A percentile compares a stretch with the other conserved stretches of the same genome.
Conservation (phyloP, 2,329 filamentous ascomycete species). For the Microdochium bolleyi region DNA sequence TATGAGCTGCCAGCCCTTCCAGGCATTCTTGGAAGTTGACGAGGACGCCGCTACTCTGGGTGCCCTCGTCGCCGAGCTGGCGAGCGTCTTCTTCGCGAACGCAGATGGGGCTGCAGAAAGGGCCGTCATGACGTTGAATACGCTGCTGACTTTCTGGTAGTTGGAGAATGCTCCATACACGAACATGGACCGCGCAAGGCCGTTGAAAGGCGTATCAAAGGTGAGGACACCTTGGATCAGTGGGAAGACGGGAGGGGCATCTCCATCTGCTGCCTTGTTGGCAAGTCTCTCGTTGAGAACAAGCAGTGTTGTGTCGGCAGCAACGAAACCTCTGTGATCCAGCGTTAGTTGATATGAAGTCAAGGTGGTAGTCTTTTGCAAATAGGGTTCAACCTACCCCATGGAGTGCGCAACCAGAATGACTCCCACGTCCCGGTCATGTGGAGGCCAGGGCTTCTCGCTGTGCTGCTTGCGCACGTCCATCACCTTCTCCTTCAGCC, state of each 20-base stretch:
- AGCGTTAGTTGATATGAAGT: conserved; percentile 3
- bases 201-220: conserved; percentile 80
- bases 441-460: conserved; percentile 65
- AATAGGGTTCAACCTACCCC: conserved; percentile 37
- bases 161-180: conserved; percentile 53
- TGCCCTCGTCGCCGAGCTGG: conserved; percentile 12
- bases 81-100: conserved; percentile 28
- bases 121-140: conserved; percentile 50
- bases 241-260: conserved; percentile 58
- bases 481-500: conserved; percentile 75
- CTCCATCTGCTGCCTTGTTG: conserved; percentile 16
- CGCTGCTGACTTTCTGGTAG: conserved; percentile 46
- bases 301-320: conserved; percentile 70
- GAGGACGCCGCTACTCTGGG: conserved; percentile 8
- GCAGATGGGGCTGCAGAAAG: conserved; percentile 38
- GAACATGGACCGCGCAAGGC: conserved; percentile 51
- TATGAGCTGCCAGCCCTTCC: conserved; percentile 52
- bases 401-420: conserved; percentile 78
- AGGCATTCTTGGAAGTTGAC: conserved; percentile 15
- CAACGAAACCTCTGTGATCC: conserved; percentile 63
- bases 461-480: conserved; percentile 64
- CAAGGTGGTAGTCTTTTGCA: background rate
- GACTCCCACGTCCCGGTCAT: conserved; percentile 73
- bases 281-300: conserved; percentile 56
- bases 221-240: conserved; percentile 72